These are phyloP conservation scores for Calonectria pteridis DNA, from an alignment of 2,329 filamentous ascomycete species.

Conservation along the genomic window DNA sequence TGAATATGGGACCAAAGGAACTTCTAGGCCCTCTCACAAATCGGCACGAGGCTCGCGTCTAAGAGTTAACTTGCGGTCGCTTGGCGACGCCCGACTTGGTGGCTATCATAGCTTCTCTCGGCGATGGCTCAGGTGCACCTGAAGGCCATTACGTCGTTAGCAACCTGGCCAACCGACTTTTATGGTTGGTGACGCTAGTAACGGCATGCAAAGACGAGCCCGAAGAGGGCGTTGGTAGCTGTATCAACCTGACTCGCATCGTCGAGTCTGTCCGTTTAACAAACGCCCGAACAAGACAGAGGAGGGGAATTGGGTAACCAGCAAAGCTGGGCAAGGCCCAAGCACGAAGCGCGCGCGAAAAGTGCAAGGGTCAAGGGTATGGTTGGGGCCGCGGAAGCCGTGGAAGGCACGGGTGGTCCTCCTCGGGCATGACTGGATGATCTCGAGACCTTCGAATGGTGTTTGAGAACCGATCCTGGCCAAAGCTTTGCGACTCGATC, in stretches of 20 bases:
- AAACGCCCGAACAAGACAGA: background rate
- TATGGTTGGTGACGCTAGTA: background rate
- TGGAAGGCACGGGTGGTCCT: background rate
- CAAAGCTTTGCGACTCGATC: background rate
- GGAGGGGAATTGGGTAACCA: constrained; percentile 16
- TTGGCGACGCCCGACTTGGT: constrained; percentile 16
- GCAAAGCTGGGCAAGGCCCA: constrained; percentile 15
- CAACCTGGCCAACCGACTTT: constrained; percentile 6
- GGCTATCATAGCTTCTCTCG: constrained; percentile 22
- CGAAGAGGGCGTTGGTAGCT: background rate
- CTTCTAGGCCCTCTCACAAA: constrained; percentile 34
- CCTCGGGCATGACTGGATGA: constrained; percentile 14
- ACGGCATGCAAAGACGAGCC: background rate
- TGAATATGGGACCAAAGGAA: constrained; percentile 22
- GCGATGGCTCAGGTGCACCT: constrained; percentile 9
- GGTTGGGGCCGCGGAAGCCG: background rate
- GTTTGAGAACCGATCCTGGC: constrained; percentile 16
- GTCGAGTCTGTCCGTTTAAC: background rate
- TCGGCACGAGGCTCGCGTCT: constrained; percentile 17
- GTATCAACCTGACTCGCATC: constrained; percentile 4
- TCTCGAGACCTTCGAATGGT: constrained; percentile 36
- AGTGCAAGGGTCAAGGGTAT: background rate
- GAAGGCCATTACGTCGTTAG: constrained; percentile 14
- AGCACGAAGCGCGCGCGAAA: constrained; percentile 21
- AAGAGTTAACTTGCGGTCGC: constrained; percentile 15